Conservation (phyloP, 768 basidiomycete genomes). For the Dioszegia crocea region DNA sequence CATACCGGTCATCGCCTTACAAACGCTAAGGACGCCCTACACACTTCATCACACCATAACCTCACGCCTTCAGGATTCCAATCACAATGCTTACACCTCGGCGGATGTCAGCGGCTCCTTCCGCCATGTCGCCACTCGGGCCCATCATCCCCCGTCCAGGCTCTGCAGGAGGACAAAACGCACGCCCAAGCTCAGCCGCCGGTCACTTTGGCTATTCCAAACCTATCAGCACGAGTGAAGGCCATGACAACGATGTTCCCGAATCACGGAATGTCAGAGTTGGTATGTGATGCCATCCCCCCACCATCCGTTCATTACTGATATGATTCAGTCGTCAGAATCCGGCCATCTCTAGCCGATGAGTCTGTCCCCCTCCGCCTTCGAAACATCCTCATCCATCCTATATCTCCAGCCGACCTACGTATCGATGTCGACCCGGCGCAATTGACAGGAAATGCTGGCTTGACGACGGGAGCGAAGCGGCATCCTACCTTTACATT, state of each 20-base stretch:
- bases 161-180: slow-evolving; percentile 12
- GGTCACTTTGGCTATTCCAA: neutral
- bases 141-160: slow-evolving; percentile 23
- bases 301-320: neutral
- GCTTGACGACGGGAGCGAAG: slow-evolving; percentile 13
- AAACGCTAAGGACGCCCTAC: too few species aligned
- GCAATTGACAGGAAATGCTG: slow-evolving; percentile 26
- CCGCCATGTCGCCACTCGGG: slow-evolving; percentile 18
- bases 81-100: slow-evolving; percentile 4
- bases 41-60: neutral
- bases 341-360: slow-evolving; percentile 78
- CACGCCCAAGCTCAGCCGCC: slow-evolving; percentile 3
- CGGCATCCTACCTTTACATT: slow-evolving; percentile 69
- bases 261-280: slow-evolving; percentile 35
- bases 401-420: slow-evolving; percentile 68
- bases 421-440: slow-evolving; percentile 64
- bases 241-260: neutral
- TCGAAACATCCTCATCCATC: slow-evolving; percentile 81
- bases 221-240: neutral
- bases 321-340: slow-evolving; percentile 66
- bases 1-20: too few species aligned
- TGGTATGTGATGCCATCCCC: slow-evolving; percentile 20
- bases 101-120: slow-evolving; percentile 3
- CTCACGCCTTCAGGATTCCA: neutral
- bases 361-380: slow-evolving; percentile 89